phyloP scores from a whole-genome alignment of 2,329 filamentous ascomycete genomes.

The Fusarium papillatum region DNA sequence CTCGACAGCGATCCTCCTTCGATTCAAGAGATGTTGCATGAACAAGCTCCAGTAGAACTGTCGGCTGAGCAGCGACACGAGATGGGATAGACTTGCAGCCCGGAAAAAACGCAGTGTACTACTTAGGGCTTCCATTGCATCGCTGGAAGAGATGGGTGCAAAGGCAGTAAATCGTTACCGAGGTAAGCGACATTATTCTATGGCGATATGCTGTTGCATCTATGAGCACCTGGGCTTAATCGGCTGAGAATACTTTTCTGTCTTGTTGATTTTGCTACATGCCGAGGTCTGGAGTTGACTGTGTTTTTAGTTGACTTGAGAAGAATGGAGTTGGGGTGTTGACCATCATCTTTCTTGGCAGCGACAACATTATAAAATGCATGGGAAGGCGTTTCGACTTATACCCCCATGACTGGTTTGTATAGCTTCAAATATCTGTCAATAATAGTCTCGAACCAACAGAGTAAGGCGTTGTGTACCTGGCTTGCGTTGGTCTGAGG shows the following conservation, averaged over 20 bases:
- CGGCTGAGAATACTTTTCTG: background rate
- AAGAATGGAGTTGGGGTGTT: background rate
- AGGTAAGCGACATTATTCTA: background rate
- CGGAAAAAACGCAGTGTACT: no score
- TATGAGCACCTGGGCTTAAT: background rate
- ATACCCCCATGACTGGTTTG: background rate
- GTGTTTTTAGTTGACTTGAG: background rate
- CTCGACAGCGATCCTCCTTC: background rate
- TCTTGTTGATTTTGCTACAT: background rate
- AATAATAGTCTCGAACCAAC: background rate
- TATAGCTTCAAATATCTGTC: background rate
- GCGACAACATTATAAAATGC: background rate
- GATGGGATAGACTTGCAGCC: background rate
- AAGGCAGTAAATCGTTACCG: no score
- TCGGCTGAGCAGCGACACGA: conserved; percentile 12
- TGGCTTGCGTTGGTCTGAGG: background rate
- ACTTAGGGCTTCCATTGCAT: no score
- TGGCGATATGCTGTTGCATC: background rate
- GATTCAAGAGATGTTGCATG: conserved; percentile 10
- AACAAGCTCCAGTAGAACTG: conserved; percentile 1
- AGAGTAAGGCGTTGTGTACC: background rate
- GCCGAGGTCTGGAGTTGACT: no score
- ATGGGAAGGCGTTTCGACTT: background rate
- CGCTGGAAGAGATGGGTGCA: no score
- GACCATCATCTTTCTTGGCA: background rate